Evolutionary conservation across 1,284 basidiomycete species (phyloP).

Genomic region (Sanghuangporus baumii): DNA sequence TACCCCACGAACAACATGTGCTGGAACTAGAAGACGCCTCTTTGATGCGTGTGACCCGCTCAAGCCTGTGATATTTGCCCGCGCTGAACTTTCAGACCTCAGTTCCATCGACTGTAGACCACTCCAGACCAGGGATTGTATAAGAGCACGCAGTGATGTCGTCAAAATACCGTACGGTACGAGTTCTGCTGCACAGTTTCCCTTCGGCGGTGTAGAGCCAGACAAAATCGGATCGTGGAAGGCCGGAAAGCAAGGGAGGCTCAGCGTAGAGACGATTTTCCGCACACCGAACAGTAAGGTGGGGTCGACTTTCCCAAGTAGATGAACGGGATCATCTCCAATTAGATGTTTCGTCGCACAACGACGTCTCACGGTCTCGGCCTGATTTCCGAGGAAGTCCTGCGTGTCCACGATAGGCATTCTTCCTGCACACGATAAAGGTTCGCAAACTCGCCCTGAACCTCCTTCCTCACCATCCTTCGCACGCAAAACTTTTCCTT

Average conservation of each 20-base stretch:
- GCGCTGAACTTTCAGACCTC: not conserved
- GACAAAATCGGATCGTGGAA: not conserved
- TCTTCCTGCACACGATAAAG: constrained; percentile 4
- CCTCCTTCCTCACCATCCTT: constrained; percentile 4
- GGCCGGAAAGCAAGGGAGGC: not conserved
- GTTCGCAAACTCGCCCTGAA: not conserved
- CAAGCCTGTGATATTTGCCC: not conserved
- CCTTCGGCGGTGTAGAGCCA: not conserved
- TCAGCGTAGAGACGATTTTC: not conserved
- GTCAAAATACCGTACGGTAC: constrained; percentile 10
- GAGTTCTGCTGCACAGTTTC: not conserved
- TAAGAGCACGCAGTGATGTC: constrained; percentile 1
- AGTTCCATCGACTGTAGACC: constrained; percentile 8
- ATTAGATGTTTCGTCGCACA: not conserved
- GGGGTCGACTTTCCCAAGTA: constrained; percentile 8
- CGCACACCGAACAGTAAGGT: constrained; percentile 3
- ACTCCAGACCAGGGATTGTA: constrained; percentile 3
- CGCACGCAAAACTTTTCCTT: not conserved
- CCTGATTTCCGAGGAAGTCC: not conserved
- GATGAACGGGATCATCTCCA: not conserved
- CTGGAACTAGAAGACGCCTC: constrained; percentile 9
- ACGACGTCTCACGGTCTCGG: not conserved
- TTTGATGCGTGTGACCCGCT: not conserved
- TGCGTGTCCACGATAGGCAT: constrained; percentile 10
- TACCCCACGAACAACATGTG: constrained; percentile 14